Evolutionary conservation across 805 yeast genomes (phyloP).

Genomic region (Candida cerambycidarum): DNA sequence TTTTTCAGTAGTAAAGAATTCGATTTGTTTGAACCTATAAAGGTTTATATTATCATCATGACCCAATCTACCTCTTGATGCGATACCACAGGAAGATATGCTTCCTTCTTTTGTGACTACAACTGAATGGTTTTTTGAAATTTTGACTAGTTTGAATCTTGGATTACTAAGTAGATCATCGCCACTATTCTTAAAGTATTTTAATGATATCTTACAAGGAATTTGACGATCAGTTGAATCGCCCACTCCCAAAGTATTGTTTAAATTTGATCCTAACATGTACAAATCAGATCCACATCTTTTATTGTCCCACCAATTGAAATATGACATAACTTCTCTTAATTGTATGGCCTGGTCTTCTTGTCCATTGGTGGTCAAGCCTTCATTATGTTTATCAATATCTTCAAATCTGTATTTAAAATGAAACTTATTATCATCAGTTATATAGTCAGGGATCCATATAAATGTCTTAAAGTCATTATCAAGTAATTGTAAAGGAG

Average conservation of each 20-base stretch:
- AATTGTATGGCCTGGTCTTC: slow-evolving; percentile 5
- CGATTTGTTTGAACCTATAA: slow-evolving; percentile 45
- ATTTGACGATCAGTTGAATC: slow-evolving; percentile 48
- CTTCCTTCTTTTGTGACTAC: slow-evolving; percentile 56
- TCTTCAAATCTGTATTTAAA: slow-evolving; percentile 22
- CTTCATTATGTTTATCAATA: slow-evolving; percentile 2
- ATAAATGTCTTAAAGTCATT: slow-evolving; percentile 44
- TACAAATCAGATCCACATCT: slow-evolving; percentile 60
- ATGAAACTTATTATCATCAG: slow-evolving; percentile 32
- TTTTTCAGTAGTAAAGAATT: slow-evolving; percentile 26
- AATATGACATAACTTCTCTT: slow-evolving; percentile 10
- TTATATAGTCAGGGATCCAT: slow-evolving; percentile 44
- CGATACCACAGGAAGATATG: slow-evolving; percentile 63
- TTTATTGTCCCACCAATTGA: slow-evolving; percentile 42
- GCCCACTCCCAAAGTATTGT: slow-evolving; percentile 65
- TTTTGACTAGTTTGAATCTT: slow-evolving; percentile 45
- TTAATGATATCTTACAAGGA: slow-evolving; percentile 41
- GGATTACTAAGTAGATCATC: slow-evolving; percentile 29
- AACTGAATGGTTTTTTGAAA: slow-evolving; percentile 69
- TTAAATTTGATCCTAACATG: slow-evolving; percentile 63
- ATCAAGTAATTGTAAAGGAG: slow-evolving; percentile 69
- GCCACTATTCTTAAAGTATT: slow-evolving; percentile 19
- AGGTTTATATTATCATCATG: slow-evolving; percentile 42
- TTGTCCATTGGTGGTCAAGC: neutral
- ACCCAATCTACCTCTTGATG: slow-evolving; percentile 73